Evolutionary conservation across 2,329 filamentous ascomycete species (phyloP), one percentile per base, ranked within the genome.

Genomic region (Calonectria hongkongensis): DNA sequence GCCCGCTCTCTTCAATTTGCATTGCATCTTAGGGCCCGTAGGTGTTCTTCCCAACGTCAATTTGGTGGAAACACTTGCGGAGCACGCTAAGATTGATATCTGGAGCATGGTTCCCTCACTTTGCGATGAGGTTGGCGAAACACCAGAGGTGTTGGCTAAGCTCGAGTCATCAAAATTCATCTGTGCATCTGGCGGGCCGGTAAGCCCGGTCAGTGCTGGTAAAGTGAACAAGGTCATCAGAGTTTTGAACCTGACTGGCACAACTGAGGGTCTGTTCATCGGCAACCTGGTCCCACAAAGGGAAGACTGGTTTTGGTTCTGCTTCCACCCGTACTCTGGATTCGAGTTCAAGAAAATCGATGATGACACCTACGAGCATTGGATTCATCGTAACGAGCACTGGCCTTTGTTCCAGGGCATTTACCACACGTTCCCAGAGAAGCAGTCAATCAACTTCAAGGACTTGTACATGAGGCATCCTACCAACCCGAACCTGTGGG

Each of bases 51-150:
- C 84, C 1, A 85, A 85, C 54, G 77, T 86, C 1, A 76, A 79
- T 1, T 74, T 86, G 0, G 70, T 86, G 0, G 82, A 83, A 21
- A 73, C 68, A 2, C 78, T 86, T 0, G 79, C 81, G 1, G 81
- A 84, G 0, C 72, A 80, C 39, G 79, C 76, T 0, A 81, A 82
- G 12, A 83, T 86, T 36, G 82, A 84, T 41, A 83, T 84, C 16
- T 85, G 83, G 83, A 83, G 80, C 56, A 82, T 85, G 79, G 79
- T 85, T 0, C 83, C 83, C 1, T 84, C 82, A 0, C 79, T 84
- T 18, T 79, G 81, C 0, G 82, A 85, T 21, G 83, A 85, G 67
- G 66, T 81, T 10, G 83, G 75, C 56, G 82, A 82, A 70, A 78
- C 73, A 3, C 82, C 74, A 1, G 81, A 81, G 2, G 74, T 84